Base-by-base conservation (phyloP, 106 monocot species). In the Platanthera guangdongensis region DNA sequence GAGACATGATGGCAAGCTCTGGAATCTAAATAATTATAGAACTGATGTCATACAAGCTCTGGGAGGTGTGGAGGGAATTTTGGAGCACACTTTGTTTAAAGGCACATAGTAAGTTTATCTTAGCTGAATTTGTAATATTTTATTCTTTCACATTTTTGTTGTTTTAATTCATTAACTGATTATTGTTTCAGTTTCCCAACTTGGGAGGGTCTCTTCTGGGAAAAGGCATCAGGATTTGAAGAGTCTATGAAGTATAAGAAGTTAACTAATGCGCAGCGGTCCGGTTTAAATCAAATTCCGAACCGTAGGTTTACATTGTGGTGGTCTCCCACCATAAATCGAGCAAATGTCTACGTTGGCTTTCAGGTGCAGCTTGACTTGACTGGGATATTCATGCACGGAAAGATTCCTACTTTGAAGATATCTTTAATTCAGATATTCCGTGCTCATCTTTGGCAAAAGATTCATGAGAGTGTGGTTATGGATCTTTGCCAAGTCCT, bases 191-290 rank as follows among this genome's bases (percentile, higher is more conserved):
- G 94, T 85, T 99, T 99, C 77, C 99, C 99, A 18, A 99, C 99
- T 1, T 99, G 99, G 99, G 99, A 99, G 75, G 99, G 99, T 90
- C 94, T 99, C 50, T 99, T 99, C 72, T 99, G 99, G 99, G 99
- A 99, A 79, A 99, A 99, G 74, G 99, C 99, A 54, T 99, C 99
- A 76, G 99, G 99, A 39, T 99, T 99, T 82, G 99, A 99, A 77
- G 99, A 99, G 80, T 99, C 99, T 2, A 99, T 99, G 99, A 99
- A 99, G 76, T 99, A 99, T 74, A 99, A 99, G 78, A 99, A 99
- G 69, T 79, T 99, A 74, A 99, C 99, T 0, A 99, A 99, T 86
- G 99, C 99, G 8, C 99, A 99, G 51, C 74, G 94, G 9, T 99
- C 99, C 71, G 99, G 99, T 30, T 76, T 99, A 60, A 99, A 99